Conservation (phyloP, 306 rosid species). For the Begonia masoniana region DNA sequence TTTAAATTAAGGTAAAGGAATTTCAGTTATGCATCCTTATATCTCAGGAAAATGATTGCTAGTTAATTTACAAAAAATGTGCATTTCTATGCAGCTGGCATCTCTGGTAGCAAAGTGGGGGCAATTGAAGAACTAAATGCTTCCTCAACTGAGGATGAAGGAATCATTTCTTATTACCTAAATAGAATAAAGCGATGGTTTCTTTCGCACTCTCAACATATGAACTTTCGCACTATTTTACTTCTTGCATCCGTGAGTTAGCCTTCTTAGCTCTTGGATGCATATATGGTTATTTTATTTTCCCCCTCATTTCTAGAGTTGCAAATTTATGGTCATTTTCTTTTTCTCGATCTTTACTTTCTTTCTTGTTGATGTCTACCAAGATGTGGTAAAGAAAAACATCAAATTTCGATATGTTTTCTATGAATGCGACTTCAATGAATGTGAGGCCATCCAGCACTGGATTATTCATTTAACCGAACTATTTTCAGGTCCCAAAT, state of each 20-base stretch:
- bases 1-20: too few species aligned
- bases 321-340: too few species aligned
- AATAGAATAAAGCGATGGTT: slow-evolving; percentile 59
- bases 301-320: neutral
- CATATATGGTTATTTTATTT: neutral
- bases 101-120: slow-evolving; percentile 52
- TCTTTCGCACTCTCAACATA: slow-evolving; percentile 63
- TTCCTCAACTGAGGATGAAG: slow-evolving; percentile 39
- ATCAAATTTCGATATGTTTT: too few species aligned
- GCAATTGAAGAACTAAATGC: slow-evolving; percentile 59
- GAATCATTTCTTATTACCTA: slow-evolving; percentile 35
- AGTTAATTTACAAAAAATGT: slow-evolving; percentile 11
- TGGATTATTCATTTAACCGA: slow-evolving; percentile 1
- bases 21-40: too few species aligned
- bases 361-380: too few species aligned
- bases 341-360: too few species aligned
- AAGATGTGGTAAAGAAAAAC: too few species aligned
- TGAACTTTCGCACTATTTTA: slow-evolving; percentile 69
- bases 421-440: too few species aligned
- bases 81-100: slow-evolving; percentile 38
- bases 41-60: too few species aligned
- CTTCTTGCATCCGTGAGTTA: slow-evolving; percentile 95
- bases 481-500: slow-evolving; percentile 75
- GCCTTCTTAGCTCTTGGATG: slow-evolving; percentile 12
- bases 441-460: too few species aligned